Percentiles rank a stretch among this genome's conserved stretches.
These are phyloP conservation scores for Chaetomium olivaceum DNA, from an alignment of 2,329 filamentous ascomycete genomes.

Conservation along the genomic window DNA sequence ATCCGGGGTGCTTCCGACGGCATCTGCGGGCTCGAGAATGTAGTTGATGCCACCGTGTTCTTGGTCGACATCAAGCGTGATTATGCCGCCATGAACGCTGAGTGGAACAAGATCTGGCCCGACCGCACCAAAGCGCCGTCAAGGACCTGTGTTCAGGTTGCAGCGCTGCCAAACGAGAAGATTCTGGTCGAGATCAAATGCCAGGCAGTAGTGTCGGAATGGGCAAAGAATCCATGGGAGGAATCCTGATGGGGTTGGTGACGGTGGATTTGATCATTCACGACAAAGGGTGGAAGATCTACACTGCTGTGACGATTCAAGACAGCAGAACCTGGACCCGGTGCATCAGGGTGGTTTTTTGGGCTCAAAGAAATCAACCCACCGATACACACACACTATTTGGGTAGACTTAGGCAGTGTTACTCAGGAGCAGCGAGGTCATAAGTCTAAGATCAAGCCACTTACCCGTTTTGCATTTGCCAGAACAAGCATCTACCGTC, in stretches of 20 bases:
- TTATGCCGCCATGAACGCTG: constrained; percentile 40
- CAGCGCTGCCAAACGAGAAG: constrained; percentile 38
- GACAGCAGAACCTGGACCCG: too few species aligned
- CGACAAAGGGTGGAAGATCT: too few species aligned
- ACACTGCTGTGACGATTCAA: too few species aligned
- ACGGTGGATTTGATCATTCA: neutral
- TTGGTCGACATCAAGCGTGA: constrained; percentile 37
- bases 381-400: too few species aligned
- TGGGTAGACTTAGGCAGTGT: too few species aligned
- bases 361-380: too few species aligned
- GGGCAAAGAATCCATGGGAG: neutral
- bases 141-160: constrained; percentile 39
- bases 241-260: neutral
- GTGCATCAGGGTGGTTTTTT: too few species aligned
- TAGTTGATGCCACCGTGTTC: constrained; percentile 41
- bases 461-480: too few species aligned
- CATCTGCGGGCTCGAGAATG: constrained; percentile 35
- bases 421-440: too few species aligned
- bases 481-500: too few species aligned
- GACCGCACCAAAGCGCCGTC: constrained; percentile 38
- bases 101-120: constrained; percentile 41
- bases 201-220: constrained; percentile 24
- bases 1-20: constrained; percentile 37
- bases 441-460: too few species aligned
- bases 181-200: constrained; percentile 41